Conservation (phyloP, 306 rosid species). For the Fagus sylvatica region DNA sequence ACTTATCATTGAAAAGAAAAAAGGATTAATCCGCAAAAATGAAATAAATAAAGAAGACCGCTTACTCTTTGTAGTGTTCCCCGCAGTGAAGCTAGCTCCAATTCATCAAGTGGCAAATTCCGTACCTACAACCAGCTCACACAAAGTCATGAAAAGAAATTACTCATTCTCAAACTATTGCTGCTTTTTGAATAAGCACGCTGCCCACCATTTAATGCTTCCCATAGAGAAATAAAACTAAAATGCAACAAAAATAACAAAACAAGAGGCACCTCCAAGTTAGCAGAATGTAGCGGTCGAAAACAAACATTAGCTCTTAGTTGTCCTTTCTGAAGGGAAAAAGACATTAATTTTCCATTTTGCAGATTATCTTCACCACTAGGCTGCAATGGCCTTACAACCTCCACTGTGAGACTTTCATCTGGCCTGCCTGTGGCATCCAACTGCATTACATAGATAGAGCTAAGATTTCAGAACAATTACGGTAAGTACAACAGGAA, state of each 20-base stretch:
- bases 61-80: slow-evolving; percentile 90
- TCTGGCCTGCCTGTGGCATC: slow-evolving; percentile 87
- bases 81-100: slow-evolving; percentile 90
- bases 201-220: slow-evolving; percentile 14
- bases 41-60: slow-evolving; percentile 18
- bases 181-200: neutral
- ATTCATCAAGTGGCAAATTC: slow-evolving; percentile 80
- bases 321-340: slow-evolving; percentile 84
- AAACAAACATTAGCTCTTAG: slow-evolving; percentile 61
- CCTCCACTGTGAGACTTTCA: slow-evolving; percentile 78
- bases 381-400: slow-evolving; percentile 73
- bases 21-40: neutral
- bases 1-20: slow-evolving; percentile 13
- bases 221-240: slow-evolving; percentile 17
- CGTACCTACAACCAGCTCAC: slow-evolving; percentile 52
- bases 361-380: slow-evolving; percentile 47
- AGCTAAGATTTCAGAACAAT: slow-evolving; percentile 24
- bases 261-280: slow-evolving; percentile 72
- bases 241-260: slow-evolving; percentile 12
- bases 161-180: neutral
- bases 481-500: slow-evolving; percentile 3
- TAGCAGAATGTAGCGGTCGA: slow-evolving; percentile 75
- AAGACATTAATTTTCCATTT: slow-evolving; percentile 56
- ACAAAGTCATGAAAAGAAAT: neutral
- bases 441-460: slow-evolving; percentile 56